phyloP scores from a whole-genome alignment of 1,139 yeast species.

The Zygosaccharomyces sapae region DNA sequence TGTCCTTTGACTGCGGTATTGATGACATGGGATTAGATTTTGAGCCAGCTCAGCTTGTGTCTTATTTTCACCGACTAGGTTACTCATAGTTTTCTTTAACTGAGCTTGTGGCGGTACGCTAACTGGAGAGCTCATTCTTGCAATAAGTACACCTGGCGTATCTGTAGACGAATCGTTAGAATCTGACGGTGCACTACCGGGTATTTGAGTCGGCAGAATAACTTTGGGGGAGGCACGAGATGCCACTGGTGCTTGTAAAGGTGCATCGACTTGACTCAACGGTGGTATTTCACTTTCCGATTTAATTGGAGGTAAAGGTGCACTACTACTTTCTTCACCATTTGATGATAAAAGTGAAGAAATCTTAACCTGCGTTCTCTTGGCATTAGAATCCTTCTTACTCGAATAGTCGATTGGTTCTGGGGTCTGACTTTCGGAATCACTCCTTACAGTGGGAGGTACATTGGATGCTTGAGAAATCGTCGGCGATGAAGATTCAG shows the following conservation, averaged over 20 bases:
- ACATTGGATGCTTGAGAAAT: constrained; percentile 7
- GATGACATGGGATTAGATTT: constrained; percentile 14
- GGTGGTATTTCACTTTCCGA: neutral
- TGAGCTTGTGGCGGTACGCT: constrained; percentile 8
- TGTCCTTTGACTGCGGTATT: constrained; percentile 7
- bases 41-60: constrained; percentile 13
- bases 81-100: constrained; percentile 16
- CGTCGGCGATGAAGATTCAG: constrained; percentile 11
- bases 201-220: constrained; percentile 24
- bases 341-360: constrained; percentile 20
- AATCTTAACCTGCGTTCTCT: constrained; percentile 21
- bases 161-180: constrained; percentile 10
- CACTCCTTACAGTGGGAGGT: constrained; percentile 8
- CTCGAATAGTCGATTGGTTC: neutral
- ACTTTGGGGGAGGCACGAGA: constrained; percentile 13
- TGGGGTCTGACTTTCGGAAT: constrained; percentile 9
- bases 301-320: neutral
- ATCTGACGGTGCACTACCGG: constrained; percentile 9
- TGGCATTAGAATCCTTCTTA: constrained; percentile 5
- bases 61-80: constrained; percentile 8
- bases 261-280: neutral
- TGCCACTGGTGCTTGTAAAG: constrained; percentile 1
- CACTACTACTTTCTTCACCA: constrained; percentile 7
- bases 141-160: constrained; percentile 16
- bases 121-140: constrained; percentile 26